These are phyloP conservation scores for Yarrowia hollandica DNA, from an alignment of 805 yeast genomes.

Conservation along the genomic window DNA sequence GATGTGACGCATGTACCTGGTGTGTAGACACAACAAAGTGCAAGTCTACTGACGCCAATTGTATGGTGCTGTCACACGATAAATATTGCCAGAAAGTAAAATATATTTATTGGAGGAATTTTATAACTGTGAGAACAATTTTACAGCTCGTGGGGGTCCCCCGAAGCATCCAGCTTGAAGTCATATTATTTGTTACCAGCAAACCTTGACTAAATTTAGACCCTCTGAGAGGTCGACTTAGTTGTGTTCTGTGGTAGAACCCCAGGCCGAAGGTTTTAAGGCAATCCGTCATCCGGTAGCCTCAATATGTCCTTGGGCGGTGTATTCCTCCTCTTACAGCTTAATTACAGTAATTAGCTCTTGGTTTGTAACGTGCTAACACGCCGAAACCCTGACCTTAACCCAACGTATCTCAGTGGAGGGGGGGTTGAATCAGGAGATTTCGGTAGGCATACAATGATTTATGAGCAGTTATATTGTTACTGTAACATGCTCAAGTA, in stretches of 20 bases:
- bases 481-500: too few relatives aligned
- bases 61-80: neutral
- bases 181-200: neutral
- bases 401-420: neutral
- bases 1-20: neutral
- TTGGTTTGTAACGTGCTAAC: neutral
- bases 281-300: too few relatives aligned
- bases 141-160: too few relatives aligned
- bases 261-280: too few relatives aligned
- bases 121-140: too few relatives aligned
- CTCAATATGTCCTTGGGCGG: too few relatives aligned
- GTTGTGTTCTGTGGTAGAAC: too few relatives aligned
- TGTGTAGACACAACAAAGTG: neutral
- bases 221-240: too few relatives aligned
- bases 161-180: neutral
- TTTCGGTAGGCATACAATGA: neutral
- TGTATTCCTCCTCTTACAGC: too few relatives aligned
- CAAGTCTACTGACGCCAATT: neutral
- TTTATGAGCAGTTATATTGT: too few relatives aligned
- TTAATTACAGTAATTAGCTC: too few relatives aligned
- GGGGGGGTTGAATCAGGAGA: neutral
- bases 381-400: neutral
- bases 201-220: neutral
- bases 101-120: too few relatives aligned
- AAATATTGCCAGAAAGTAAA: neutral